Conservation (phyloP, 805 yeast species). For the Geotrichum ghanense region DNA sequence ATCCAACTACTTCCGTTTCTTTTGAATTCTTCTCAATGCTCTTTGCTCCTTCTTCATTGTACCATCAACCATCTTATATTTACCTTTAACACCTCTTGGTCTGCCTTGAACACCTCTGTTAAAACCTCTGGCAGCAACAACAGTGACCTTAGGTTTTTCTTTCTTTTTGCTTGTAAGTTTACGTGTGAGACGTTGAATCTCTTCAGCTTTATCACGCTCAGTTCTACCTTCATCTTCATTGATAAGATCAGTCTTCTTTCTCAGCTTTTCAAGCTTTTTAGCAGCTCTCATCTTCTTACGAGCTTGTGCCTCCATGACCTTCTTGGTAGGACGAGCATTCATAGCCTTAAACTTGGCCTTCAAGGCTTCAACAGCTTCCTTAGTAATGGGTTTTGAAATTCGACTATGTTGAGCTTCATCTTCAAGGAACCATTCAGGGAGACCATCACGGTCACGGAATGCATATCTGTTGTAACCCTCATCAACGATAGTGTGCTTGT, state of each 20-base stretch:
- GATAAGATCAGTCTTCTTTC: conserved; percentile 86
- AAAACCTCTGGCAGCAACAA: conserved; percentile 77
- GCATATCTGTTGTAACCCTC: conserved; percentile 90
- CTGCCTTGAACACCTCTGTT: conserved; percentile 87
- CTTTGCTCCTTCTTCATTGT: conserved; percentile 94
- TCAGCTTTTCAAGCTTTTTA: conserved; percentile 73
- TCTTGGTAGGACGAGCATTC: conserved; percentile 96
- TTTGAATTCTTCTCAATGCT: conserved; percentile 80
- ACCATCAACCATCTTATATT: conserved; percentile 99
- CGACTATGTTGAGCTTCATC: conserved; percentile 84
- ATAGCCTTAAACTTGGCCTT: conserved; percentile 66
- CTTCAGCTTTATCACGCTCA: conserved; percentile 91
- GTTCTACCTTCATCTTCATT: conserved; percentile 79
- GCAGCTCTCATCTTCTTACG: conserved; percentile 91
- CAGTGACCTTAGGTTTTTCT: conserved; percentile 69
- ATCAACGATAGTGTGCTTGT: conserved; percentile 74
- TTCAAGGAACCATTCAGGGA: conserved; percentile 96
- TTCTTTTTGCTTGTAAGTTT: conserved; percentile 63
- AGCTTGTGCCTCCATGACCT: conserved; percentile 95
- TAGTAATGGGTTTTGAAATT: conserved; percentile 81
- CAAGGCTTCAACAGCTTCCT: conserved; percentile 76
- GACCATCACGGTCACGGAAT: conserved; percentile 79
- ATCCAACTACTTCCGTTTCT: conserved; percentile 62
- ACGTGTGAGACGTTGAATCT: conserved; percentile 75
- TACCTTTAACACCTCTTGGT: conserved; percentile 95